These are phyloP conservation scores for Stentor coeruleus DNA, from an alignment of 73 alveolate species.

Conservation along the genomic window DNA sequence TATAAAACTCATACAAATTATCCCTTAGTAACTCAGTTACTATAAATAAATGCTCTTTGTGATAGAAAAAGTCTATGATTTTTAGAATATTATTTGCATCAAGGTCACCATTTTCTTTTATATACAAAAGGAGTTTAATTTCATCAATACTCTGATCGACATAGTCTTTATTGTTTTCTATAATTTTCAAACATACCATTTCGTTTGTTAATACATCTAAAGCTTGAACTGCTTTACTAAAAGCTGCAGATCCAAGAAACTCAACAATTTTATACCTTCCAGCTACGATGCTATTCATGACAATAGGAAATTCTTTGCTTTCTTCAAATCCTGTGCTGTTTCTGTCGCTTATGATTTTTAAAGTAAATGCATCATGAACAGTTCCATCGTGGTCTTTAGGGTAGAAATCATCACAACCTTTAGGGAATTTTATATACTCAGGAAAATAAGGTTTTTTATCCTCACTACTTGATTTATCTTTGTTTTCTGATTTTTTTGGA, in stretches of 20 bases:
- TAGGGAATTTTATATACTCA: conserved; percentile 1
- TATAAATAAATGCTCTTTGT: conserved; percentile 95
- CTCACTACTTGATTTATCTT: not conserved
- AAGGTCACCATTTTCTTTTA: conserved; percentile 93
- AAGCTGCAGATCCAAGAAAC: conserved; percentile 97
- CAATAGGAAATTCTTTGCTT: conserved; percentile 95
- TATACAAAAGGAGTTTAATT: conserved; percentile 94
- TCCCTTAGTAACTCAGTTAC: conserved; percentile 95
- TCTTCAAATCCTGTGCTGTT: conserved; percentile 99
- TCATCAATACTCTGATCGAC: conserved; percentile 98
- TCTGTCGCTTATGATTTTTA: conserved; percentile 94
- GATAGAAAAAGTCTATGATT: conserved; percentile 86
- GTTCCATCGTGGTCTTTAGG: conserved; percentile 79
- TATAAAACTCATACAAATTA: conserved; percentile 93
- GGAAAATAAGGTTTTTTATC: not conserved
- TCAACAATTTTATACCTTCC: conserved; percentile 95
- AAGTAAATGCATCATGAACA: conserved; percentile 90
- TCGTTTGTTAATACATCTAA: conserved; percentile 84
- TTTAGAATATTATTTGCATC: conserved; percentile 83
- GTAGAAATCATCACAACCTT: not conserved
- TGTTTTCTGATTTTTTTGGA: conserved; percentile 9
- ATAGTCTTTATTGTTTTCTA: conserved; percentile 97
- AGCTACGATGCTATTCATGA: conserved; percentile 88
- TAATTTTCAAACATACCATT: conserved; percentile 94
- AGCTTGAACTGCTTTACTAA: conserved; percentile 95